These are phyloP conservation scores for Pyrenula massariospora DNA, from an alignment of 495 filamentous ascomycete genomes.

Conservation along the genomic window DNA sequence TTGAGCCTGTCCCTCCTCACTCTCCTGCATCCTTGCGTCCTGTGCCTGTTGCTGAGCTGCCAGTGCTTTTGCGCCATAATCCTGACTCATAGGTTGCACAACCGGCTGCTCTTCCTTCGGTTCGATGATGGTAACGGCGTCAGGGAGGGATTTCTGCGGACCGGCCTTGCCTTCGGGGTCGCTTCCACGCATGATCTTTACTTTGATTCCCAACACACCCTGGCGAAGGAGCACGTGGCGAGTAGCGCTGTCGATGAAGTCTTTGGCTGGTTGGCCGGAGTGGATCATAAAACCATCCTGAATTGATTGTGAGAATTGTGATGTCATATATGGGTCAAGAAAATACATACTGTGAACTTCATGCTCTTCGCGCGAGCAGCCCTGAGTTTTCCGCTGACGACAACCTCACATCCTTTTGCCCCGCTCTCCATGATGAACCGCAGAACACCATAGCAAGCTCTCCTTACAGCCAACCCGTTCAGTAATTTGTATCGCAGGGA, in stretches of 20 bases:
- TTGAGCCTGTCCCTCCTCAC: slow-evolving; percentile 7
- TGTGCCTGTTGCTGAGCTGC: slow-evolving; percentile 70
- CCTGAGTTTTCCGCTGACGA: slow-evolving; percentile 96
- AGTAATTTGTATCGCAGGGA: slow-evolving; percentile 99
- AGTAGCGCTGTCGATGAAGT: slow-evolving; percentile 97
- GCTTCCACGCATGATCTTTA: slow-evolving; percentile 99
- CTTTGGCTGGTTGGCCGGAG: slow-evolving; percentile 97
- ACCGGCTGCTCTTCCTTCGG: slow-evolving; percentile 97
- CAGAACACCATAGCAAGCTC: slow-evolving; percentile 98
- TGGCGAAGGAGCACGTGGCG: slow-evolving; percentile 99
- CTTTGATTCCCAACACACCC: slow-evolving; percentile 99
- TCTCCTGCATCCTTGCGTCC: slow-evolving; percentile 34
- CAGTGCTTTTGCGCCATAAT: slow-evolving; percentile 94
- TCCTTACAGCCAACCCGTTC: slow-evolving; percentile 93
- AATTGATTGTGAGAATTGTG: not conserved
- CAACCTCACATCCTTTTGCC: slow-evolving; percentile 99
- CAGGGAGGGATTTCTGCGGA: slow-evolving; percentile 89
- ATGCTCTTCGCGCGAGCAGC: slow-evolving; percentile 99
- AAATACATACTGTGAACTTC: slow-evolving; percentile 85
- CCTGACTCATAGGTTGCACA: slow-evolving; percentile 86
- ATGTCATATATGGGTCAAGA: too few species aligned
- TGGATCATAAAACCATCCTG: slow-evolving; percentile 99
- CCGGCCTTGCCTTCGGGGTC: slow-evolving; percentile 99
- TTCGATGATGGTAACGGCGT: slow-evolving; percentile 98
- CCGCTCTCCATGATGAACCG: slow-evolving; percentile 99